These are phyloP conservation scores for Acrocalymma vagum DNA, from an alignment of 2,329 filamentous ascomycete genomes.

Conservation along the genomic window DNA sequence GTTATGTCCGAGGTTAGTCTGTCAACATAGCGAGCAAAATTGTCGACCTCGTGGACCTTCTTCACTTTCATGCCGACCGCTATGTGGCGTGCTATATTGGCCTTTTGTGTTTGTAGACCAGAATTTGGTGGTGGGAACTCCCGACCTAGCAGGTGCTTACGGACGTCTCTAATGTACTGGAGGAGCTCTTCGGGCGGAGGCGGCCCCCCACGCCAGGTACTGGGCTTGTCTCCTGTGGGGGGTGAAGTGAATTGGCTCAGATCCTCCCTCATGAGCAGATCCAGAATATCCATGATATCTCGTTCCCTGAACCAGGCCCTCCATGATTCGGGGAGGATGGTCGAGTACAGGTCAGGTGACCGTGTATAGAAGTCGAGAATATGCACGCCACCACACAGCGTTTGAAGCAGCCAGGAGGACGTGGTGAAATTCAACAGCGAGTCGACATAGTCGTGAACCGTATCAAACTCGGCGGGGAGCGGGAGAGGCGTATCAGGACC, in stretches of 20 bases:
- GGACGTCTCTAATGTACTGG: slow-evolving; percentile 75
- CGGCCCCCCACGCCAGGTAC: slow-evolving; percentile 53
- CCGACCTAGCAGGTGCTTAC: slow-evolving; percentile 72
- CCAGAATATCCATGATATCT: slow-evolving; percentile 78
- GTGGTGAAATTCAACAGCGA: slow-evolving; percentile 79
- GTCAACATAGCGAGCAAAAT: slow-evolving; percentile 88
- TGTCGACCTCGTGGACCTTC: slow-evolving; percentile 91
- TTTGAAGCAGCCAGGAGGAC: slow-evolving; percentile 79
- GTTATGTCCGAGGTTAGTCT: slow-evolving; percentile 66
- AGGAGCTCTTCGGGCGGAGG: slow-evolving; percentile 66
- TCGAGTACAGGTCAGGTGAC: slow-evolving; percentile 81
- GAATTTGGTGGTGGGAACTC: slow-evolving; percentile 57
- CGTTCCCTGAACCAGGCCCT: slow-evolving; percentile 76
- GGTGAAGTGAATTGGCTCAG: slow-evolving; percentile 54
- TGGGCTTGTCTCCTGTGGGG: slow-evolving; percentile 3
- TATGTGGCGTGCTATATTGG: slow-evolving; percentile 73
- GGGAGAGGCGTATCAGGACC: slow-evolving; percentile 67
- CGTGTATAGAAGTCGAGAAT: slow-evolving; percentile 95
- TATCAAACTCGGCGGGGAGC: slow-evolving; percentile 72
- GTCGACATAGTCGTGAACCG: slow-evolving; percentile 79
- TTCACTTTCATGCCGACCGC: slow-evolving; percentile 94
- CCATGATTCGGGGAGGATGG: slow-evolving; percentile 82
- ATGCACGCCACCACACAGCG: slow-evolving; percentile 95
- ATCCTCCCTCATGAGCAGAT: slow-evolving; percentile 83
- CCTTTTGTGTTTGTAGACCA: slow-evolving; percentile 49